phyloP scores from a whole-genome alignment of 2,329 filamentous ascomycete species.

The Exophiala sp. region DNA sequence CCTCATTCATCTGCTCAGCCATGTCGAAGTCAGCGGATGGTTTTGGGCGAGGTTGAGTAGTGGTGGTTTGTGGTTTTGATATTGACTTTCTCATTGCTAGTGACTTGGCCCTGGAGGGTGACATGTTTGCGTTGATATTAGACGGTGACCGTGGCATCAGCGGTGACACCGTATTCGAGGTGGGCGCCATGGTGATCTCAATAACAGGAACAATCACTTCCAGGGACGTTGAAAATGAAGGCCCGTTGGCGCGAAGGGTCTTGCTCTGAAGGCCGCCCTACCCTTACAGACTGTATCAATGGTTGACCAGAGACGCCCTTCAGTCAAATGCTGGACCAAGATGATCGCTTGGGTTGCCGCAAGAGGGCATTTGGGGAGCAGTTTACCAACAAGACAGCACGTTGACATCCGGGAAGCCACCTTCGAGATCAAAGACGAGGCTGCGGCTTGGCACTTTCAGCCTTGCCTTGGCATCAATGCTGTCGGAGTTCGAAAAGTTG shows the following conservation, averaged over 20 bases:
- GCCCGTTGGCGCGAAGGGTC: background rate
- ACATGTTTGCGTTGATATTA: slow-evolving; percentile 33
- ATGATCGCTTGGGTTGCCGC: too few species aligned
- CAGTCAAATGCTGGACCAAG: too few species aligned
- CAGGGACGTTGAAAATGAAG: background rate
- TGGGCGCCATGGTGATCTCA: slow-evolving; percentile 14
- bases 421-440: background rate
- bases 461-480: background rate
- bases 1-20: slow-evolving; percentile 76
- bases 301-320: too few species aligned
- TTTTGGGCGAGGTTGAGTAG: slow-evolving; percentile 19
- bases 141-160: slow-evolving; percentile 39
- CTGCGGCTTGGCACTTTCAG: background rate
- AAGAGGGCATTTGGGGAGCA: too few species aligned
- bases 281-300: too few species aligned
- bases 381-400: too few species aligned
- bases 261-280: too few species aligned
- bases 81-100: slow-evolving; percentile 33
- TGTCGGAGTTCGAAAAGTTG: background rate
- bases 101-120: slow-evolving; percentile 35
- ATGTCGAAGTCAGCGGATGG: slow-evolving; percentile 39
- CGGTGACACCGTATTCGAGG: slow-evolving; percentile 42
- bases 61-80: slow-evolving; percentile 21
- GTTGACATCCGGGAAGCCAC: too few species aligned
- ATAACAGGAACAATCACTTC: background rate